Evolutionary conservation across 805 yeast species (phyloP), one percentile per base, ranked within the genome.

Genomic region (Hanseniaspora thailandica): DNA sequence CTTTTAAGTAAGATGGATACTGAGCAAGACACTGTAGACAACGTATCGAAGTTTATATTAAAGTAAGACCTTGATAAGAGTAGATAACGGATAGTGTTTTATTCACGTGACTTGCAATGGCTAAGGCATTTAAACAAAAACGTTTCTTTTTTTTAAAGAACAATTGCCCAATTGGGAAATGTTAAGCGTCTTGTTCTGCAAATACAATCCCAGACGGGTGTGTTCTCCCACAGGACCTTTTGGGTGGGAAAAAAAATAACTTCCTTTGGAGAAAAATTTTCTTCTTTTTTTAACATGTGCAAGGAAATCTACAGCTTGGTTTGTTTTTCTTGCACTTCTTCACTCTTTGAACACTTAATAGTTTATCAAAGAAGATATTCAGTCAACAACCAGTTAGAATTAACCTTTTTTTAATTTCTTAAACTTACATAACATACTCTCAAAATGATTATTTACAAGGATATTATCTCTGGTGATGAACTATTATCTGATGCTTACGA

Each of bases 401-500:
- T 28, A 38, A 28, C 15, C 36, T 33, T 20, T 34, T 15, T 38
- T 38, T 38, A n/a, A 38, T 38, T 38, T 38, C 41, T 38, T 39
- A 26, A 13, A 19, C 19, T 34, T 25, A 41, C 33, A 19, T 20
- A 12, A 36, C 28, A 48, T 33, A 17, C n/a, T 38, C 19, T 17
- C 26, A 46, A 39, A 54, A 67, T 67, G 70, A 62, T 64, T 60
- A 72, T 73, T 66, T 69, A 57, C 73, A 71, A 77, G 74, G 98
- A 90, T 77, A 74, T 88, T 71, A 71, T 90, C 74, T 84, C 97
- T 62, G 86, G 84, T 69, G 98, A 90, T 78, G 98, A 90, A 80
- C 76, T 85, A 66, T 77, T 90, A 75, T 93, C 98, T 61, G 97
- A 89, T 70, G 98, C 98, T 69, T 93, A 89, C 81, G 95, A 86